These are phyloP conservation scores for Purshia tridentata DNA, from an alignment of 306 rosid genomes.

Conservation along the genomic window DNA sequence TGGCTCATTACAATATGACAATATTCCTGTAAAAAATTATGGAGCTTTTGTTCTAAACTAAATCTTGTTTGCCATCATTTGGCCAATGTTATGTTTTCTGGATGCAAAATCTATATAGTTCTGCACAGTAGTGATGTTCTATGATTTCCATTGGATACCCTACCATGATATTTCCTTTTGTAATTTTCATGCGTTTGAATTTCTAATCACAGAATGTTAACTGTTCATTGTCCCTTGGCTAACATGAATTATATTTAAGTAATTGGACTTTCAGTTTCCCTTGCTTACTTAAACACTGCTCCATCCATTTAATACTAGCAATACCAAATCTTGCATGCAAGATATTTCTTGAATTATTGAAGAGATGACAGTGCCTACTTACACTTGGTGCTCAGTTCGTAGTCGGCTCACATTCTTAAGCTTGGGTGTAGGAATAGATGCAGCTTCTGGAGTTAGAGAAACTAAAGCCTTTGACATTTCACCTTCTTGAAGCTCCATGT, in stretches of 20 bases:
- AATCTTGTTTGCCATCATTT: background rate
- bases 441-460: conserved; percentile 69
- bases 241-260: no score
- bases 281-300: background rate
- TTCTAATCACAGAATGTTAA: no score
- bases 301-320: background rate
- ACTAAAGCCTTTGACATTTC: conserved; percentile 92
- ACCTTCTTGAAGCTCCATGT: conserved; percentile 85
- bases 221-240: no score
- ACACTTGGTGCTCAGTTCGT: conserved; percentile 97
- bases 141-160: background rate
- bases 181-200: no score
- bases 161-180: no score
- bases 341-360: conserved; percentile 22
- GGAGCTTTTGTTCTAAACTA: background rate
- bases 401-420: conserved; percentile 82
- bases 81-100: background rate
- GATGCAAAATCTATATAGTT: background rate
- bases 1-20: conserved; percentile 8
- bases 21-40: background rate
- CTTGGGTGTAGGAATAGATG: conserved; percentile 84
- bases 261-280: background rate
- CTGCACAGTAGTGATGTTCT: background rate
- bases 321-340: conserved; percentile 8
- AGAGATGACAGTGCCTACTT: conserved; percentile 44